phyloP scores from a whole-genome alignment of 2,329 filamentous ascomycete species.

The Exophiala lecanii-corni region DNA sequence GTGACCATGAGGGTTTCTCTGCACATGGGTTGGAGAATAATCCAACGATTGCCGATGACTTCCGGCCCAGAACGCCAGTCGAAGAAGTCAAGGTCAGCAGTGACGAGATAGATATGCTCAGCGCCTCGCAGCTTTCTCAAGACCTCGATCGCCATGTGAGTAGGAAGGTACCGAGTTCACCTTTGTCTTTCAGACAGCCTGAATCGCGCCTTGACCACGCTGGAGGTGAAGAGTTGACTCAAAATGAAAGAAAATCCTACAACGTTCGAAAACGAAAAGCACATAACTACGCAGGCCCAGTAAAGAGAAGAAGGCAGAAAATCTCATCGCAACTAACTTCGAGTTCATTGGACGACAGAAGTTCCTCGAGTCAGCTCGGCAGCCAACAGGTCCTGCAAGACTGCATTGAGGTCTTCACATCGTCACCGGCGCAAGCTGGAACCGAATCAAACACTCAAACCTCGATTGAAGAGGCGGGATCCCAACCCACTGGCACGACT shows the following conservation, averaged over 20 bases:
- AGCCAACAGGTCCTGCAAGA: constrained; percentile 11
- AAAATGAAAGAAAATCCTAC: not conserved
- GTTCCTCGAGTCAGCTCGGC: not conserved
- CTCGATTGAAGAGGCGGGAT: not conserved
- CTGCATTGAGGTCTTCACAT: constrained; percentile 12
- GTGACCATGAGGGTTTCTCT: not conserved
- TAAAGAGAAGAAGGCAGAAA: constrained; percentile 14
- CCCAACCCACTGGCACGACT: not conserved
- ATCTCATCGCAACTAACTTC: constrained; percentile 7
- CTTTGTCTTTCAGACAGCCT: no score
- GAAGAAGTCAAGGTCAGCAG: no score
- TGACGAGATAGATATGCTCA: constrained; percentile 41
- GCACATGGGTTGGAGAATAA: not conserved
- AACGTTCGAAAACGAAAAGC: constrained; percentile 17
- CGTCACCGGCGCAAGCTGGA: not conserved
- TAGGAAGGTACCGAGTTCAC: constrained; percentile 4
- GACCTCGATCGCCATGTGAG: constrained; percentile 33
- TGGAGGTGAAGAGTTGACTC: no score
- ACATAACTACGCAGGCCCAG: constrained; percentile 1
- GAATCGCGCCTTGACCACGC: no score
- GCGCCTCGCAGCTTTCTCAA: constrained; percentile 43
- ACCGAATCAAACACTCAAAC: not conserved
- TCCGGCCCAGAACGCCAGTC: no score
- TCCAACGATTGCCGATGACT: not conserved
- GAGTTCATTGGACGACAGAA: not conserved